A percentile compares a stretch with the other conserved stretches of the same genome.
Evolutionary conservation across 192 early-diverging fungal genomes (phyloP).

Genomic region (Podila epicladia): DNA sequence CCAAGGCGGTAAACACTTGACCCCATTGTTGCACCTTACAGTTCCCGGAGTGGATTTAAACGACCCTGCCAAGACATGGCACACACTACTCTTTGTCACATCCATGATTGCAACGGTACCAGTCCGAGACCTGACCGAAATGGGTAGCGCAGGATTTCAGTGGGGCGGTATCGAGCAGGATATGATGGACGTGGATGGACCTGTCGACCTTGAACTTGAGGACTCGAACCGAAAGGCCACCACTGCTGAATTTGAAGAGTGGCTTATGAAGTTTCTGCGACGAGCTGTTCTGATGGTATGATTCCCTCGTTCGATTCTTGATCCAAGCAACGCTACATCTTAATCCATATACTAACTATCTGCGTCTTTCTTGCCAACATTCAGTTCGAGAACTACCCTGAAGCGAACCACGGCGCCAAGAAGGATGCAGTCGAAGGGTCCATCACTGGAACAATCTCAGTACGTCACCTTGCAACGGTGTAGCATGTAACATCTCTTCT

Average conservation of each 20-base stretch:
- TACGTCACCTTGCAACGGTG: background rate
- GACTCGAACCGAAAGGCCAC: constrained; percentile 73
- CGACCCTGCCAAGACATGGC: constrained; percentile 84
- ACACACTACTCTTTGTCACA: constrained; percentile 75
- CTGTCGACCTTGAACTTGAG: constrained; percentile 69
- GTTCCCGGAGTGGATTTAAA: constrained; percentile 96
- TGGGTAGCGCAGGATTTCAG: constrained; percentile 36
- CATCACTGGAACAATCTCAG: constrained; percentile 31
- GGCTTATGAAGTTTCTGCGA: constrained; percentile 85
- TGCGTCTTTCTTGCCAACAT: background rate
- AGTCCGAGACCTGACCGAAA: constrained; percentile 69
- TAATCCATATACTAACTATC: background rate
- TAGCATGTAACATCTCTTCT: background rate
- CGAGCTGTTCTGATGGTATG: constrained; percentile 80
- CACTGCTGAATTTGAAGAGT: constrained; percentile 89
- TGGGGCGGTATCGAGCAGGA: constrained; percentile 60
- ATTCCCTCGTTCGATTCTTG: constrained; percentile 22
- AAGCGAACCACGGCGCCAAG: constrained; percentile 23
- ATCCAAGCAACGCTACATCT: background rate
- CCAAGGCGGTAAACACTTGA: constrained; percentile 84
- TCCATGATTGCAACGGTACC: constrained; percentile 72
- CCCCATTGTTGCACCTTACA: constrained; percentile 78
- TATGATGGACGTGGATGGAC: constrained; percentile 48
- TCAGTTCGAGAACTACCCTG: constrained; percentile 51
- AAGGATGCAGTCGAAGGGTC: constrained; percentile 30